Base-by-base conservation (phyloP, 768 basidiomycete species). In the Fibroporia radiculosa region DNA sequence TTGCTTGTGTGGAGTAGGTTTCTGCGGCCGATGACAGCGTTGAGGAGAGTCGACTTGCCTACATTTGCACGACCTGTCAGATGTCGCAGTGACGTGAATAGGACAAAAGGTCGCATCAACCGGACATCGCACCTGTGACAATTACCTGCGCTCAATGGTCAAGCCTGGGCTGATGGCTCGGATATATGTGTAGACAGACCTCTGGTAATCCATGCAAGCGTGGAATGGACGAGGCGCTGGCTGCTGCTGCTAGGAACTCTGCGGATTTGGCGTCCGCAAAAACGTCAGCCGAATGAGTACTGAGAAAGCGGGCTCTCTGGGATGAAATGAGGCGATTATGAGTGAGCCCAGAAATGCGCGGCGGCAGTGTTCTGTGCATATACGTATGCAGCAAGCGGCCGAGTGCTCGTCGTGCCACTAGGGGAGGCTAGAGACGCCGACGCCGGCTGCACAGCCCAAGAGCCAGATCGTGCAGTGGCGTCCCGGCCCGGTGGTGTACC, bases 31-130 rank as follows among this genome's bases (percentile, higher is more conserved):
- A 86, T 55, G 3, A 88, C 73, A 11, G 79, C 74, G 51, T 88
- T 89, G 7, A 88, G 69, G 24, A 89, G 61, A 3, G 80, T 74
- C 1, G 84, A 87, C 59, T 89, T 89, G 22, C 86, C 86, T 19
- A 71, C 78, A 55, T 89, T 89, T 2, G 86, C 84, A 48, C 86
- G 79, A 16, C 86, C 86, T 84, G 47, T 28, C 19, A 20, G 6
- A 41, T 13, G 1, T 13, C 26, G 4, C 19, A n/a, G 31, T 22
- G 8, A 16, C 11, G 4, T 19, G 11, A 34, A 22, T 2, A 2
- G 7, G 3, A 12, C 3, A 18, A 13, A 24, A 25, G 3, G n/a
- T 8, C 18, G 18, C 12, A 1, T 11, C 20, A 13, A 11, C n/a
- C 3, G 36, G 7, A 16, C n/a, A 36, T 4, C 37, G 7, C 10